Base-by-base conservation (phyloP, 2,329 filamentous ascomycete species). In the Sphaerulina populicola region DNA sequence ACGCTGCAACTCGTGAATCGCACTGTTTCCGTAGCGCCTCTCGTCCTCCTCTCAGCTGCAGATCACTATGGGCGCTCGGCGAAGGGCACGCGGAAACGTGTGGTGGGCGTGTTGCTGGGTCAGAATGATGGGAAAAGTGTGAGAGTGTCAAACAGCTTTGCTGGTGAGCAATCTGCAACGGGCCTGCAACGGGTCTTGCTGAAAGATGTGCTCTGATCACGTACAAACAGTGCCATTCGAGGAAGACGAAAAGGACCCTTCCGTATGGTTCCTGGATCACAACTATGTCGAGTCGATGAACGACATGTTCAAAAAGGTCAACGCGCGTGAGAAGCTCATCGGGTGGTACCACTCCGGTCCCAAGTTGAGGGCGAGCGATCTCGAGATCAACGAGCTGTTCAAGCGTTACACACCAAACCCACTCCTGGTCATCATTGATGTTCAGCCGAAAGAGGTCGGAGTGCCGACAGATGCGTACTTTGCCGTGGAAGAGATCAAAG, bases 281-380 rank as follows among this genome's bases (percentile, higher is more conserved):
- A 97, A 97, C 79, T 98, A 96, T 67, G 87, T 98, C 71, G 93
- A 98, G 73, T 88, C 85, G 63, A 98, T 98, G 93, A 94, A 93
- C 74, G 93, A 97, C 72, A 98, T 98, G 93, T 98, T 98, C 80
- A 98, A 98, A 78, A 97, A 97, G 76, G 90, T 98, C 78, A 98
- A 98, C 75, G 93, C 93, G 55, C 79, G 88, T 58, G 93, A 98
- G 76, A 97, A 97, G 82, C 80, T 98, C 70, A 94, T 98, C 78
- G 93, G 93, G 67, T 98, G 93, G 93, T 98, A 98, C 72, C 93
- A 98, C 74, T 94, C 93, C 15, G 93, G 93, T 38, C 93, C 93
- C 36, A 98, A 97, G 78, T 78, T 98, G 66, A 83, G 93, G 68
- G 91, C 90, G 50, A 96, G 93, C 41, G 93, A 98, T 77, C 76